Evolutionary conservation across 345 rosid species (phyloP).

Genomic region (Syzygium grande): DNA sequence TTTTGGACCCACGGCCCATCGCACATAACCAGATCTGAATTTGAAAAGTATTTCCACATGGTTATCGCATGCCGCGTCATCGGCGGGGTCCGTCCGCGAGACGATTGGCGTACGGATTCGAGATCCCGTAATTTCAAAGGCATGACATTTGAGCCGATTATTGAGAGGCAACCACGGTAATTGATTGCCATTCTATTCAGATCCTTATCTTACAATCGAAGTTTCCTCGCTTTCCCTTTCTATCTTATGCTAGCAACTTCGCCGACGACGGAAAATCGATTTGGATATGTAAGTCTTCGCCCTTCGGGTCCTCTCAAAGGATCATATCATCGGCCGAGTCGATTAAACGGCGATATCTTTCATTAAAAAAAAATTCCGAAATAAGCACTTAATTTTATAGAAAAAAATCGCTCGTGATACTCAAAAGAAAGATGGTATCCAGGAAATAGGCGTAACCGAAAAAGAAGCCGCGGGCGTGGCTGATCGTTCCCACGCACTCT

Average conservation of each 20-base stretch:
- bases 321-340: fast-evolving
- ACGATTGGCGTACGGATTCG: background rate
- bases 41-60: background rate
- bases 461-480: background rate
- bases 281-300: background rate
- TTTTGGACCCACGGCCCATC: background rate
- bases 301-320: background rate
- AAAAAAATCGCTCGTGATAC: background rate
- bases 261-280: background rate
- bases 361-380: fast-evolving
- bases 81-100: too few relatives aligned
- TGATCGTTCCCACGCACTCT: background rate
- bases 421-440: background rate
- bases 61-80: background rate
- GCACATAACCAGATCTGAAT: background rate
- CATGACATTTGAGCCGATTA: background rate
- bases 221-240: fast-evolving
- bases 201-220: background rate
- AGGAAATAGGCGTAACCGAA: fast-evolving
- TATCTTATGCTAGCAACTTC: background rate
- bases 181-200: fast-evolving
- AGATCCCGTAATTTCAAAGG: background rate
- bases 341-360: background rate
- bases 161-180: background rate
- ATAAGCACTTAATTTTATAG: fast-evolving